Base-by-base conservation (phyloP, 2,329 filamentous ascomycete genomes). In the Aaosphaeria arxii region DNA sequence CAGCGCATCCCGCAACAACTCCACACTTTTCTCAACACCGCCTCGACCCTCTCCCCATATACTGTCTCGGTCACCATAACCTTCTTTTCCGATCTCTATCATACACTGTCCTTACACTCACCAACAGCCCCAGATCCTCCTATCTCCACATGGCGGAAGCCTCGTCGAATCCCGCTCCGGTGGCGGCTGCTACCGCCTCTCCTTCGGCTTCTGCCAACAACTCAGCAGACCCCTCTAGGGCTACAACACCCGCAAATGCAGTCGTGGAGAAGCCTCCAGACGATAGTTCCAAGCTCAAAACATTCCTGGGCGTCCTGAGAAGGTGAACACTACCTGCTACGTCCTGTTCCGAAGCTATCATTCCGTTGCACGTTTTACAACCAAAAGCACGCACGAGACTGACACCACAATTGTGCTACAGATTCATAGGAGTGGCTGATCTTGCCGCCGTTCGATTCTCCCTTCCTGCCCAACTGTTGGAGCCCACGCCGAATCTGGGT, bases 401-500 rank as follows among this genome's bases (percentile, higher is more conserved):
- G 24, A 40, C 39, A 28, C 7, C 39, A 11, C 7, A 11, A 11
- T 28, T n/a, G 50, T 36, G n/a, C 52, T 48, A 43, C 71, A 95
- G 92, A 70, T 97, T 97, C 73, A 91, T 97, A 63, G 94, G 94
- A 59, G 94, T 99, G 48, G 80, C 91, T 58, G 94, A 99, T 73
- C 94, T 99, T 64, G 94, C 94, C 49, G 84, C 91, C 48, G 92
- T 97, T 53, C 88, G 94, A 59, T 99, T 99, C 76, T 97, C 92
- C 11, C 81, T 99, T 44, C 94, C 94, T 24, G 91, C 94, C 44
- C 92, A 97, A 73, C 84, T 99, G 40, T 82, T 99, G 64, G 94
- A 99, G 71, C 94, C 94, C 33, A 95, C 89, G 4, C 94, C 94
- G 45, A 99, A 99, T 71, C 78, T 99, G 67, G 82, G 82, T 84